Conservation (phyloP, 345 rosid genomes). For the Eucalyptus polyanthemos region DNA sequence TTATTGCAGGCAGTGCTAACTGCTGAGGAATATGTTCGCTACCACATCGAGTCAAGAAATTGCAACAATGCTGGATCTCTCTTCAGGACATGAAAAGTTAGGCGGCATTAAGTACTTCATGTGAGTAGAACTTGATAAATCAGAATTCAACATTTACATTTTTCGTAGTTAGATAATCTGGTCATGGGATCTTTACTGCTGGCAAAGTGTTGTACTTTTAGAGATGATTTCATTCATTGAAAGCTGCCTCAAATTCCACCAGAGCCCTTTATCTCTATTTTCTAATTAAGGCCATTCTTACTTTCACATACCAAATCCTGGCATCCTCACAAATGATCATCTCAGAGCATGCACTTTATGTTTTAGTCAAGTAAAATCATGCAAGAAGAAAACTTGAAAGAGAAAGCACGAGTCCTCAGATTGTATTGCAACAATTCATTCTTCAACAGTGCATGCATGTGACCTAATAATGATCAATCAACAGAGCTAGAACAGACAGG, state of each 20-base stretch:
- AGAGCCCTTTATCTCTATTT: neutral
- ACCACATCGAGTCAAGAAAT: neutral
- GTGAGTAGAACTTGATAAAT: neutral
- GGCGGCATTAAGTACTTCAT: neutral
- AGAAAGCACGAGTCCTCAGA: neutral
- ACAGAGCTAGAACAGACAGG: neutral
- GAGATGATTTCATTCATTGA: neutral
- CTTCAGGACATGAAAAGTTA: neutral
- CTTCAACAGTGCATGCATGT: neutral
- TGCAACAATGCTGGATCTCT: neutral
- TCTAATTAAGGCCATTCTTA: neutral
- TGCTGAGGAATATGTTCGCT: neutral
- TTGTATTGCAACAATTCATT: neutral
- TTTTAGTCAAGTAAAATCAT: neutral
- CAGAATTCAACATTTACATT: neutral
- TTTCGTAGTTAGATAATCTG: neutral
- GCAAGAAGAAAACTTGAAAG: neutral
- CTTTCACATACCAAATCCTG: neutral
- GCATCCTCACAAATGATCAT: neutral
- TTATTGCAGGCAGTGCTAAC: neutral
- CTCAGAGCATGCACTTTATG: neutral
- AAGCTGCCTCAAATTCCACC: neutral
- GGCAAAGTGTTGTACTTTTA: neutral
- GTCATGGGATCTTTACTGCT: neutral
- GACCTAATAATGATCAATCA: neutral